These are phyloP conservation scores for Chlorella sorokiniana DNA, from an alignment of 139 green algal species.

Conservation along the genomic window DNA sequence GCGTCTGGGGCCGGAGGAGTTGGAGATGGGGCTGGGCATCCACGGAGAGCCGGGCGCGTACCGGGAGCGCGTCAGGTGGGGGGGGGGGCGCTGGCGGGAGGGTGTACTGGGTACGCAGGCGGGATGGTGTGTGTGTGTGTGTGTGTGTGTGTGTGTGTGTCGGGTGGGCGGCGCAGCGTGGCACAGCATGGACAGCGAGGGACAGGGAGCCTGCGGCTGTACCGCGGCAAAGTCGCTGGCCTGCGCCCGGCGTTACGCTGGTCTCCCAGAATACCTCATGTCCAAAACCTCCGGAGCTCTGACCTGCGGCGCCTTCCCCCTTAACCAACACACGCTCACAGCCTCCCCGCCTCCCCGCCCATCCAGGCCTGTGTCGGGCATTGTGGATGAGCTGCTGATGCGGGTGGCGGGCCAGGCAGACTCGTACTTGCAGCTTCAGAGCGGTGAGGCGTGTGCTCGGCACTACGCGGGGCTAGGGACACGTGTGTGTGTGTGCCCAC, in stretches of 20 bases:
- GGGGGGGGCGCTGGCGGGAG: conserved; percentile 38
- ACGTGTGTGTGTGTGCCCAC: not conserved
- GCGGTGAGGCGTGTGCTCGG: not conserved
- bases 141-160: not conserved
- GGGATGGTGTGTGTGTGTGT: not conserved
- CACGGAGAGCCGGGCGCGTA: conserved; percentile 84
- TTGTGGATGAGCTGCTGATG: conserved; percentile 10
- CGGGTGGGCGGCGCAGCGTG: too few species aligned
- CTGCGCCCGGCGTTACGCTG: too few species aligned
- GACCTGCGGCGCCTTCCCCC: too few species aligned
- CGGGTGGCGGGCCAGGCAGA: conserved; percentile 21
- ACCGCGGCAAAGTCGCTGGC: too few species aligned
- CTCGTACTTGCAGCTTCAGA: conserved; percentile 2
- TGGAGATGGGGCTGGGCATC: conserved; percentile 90
- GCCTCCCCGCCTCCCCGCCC: not conserved
- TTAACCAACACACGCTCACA: not conserved
- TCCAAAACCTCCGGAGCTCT: too few species aligned
- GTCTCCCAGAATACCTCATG: too few species aligned
- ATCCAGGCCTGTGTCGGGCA: conserved; percentile 1
- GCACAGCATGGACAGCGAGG: too few species aligned
- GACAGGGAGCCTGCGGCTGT: too few species aligned
- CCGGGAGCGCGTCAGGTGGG: not conserved
- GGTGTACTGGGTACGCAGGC: not conserved
- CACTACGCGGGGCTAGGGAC: too few species aligned
- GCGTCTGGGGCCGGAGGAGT: conserved; percentile 46